A percentile compares a stretch with the other conserved stretches of the same genome.
phyloP scores from a whole-genome alignment of 2,329 filamentous ascomycete species.

The Chrysoporthe deuterocubensis region DNA sequence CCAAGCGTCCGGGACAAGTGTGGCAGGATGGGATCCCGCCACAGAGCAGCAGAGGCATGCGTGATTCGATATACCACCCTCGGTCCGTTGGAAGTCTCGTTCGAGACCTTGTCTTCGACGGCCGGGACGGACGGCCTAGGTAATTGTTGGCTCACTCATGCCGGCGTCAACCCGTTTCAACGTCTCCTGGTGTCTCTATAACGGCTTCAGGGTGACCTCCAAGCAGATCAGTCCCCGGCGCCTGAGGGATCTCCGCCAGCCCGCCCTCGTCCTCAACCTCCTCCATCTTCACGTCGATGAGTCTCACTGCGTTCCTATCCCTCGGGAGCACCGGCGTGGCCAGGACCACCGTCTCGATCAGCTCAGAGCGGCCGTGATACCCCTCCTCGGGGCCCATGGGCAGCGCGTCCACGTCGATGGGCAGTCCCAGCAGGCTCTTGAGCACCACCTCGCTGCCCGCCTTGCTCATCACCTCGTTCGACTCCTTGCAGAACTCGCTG shows the following conservation, averaged over 20 bases:
- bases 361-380: slow-evolving; percentile 76
- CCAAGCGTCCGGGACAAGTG: too few relatives aligned
- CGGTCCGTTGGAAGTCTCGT: too few relatives aligned
- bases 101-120: too few relatives aligned
- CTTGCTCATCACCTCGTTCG: slow-evolving; percentile 93
- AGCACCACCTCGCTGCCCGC: slow-evolving; percentile 83
- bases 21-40: too few relatives aligned
- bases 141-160: too few relatives aligned
- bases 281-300: slow-evolving; percentile 32
- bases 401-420: slow-evolving; percentile 81
- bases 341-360: slow-evolving; percentile 82
- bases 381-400: slow-evolving; percentile 82
- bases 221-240: background rate
- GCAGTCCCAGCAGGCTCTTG: slow-evolving; percentile 72
- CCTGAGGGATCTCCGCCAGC: slow-evolving; percentile 2
- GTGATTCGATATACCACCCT: too few relatives aligned
- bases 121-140: too few relatives aligned
- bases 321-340: slow-evolving; percentile 67
- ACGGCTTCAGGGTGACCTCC: background rate
- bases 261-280: slow-evolving; percentile 27
- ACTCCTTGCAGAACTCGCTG: slow-evolving; percentile 80
- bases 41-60: too few relatives aligned
- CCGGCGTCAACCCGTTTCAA: background rate
- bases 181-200: background rate
- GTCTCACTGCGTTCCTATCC: slow-evolving; percentile 31